Conservation (phyloP, 495 filamentous ascomycete genomes). For the Tuber borchii region DNA sequence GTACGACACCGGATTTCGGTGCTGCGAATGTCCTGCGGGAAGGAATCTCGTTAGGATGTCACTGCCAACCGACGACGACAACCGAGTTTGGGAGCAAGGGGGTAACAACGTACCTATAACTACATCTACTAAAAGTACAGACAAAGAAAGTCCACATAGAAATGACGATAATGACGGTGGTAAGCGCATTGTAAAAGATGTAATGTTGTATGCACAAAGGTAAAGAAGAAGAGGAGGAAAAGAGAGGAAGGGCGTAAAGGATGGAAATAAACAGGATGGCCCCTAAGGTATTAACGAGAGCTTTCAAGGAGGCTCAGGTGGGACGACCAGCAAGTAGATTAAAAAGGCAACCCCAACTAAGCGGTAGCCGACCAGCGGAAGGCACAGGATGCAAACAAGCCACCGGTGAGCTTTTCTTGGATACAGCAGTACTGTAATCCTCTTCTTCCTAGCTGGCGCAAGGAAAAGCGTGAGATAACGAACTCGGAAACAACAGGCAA, state of each 20-base stretch:
- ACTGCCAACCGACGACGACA: neutral
- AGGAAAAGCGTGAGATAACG: neutral
- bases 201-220: constrained; percentile 2
- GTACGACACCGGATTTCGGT: constrained; percentile 68
- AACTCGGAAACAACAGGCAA: neutral
- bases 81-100: neutral
- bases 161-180: constrained; percentile 31
- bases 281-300: neutral
- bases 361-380: neutral
- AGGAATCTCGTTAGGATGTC: constrained; percentile 15
- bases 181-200: constrained; percentile 25
- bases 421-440: too few relatives aligned
- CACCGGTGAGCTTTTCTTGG: neutral
- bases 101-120: constrained; percentile 16
- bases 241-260: constrained; percentile 18
- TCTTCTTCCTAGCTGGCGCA: neutral
- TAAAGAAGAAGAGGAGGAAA: constrained; percentile 8
- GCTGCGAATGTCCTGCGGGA: constrained; percentile 60
- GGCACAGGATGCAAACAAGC: neutral
- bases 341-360: neutral
- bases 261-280: neutral
- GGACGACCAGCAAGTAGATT: neutral
- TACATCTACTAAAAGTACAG: constrained; percentile 22
- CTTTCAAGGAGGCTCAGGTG: neutral
- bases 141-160: constrained; percentile 28